Evolutionary conservation across 2,329 filamentous ascomycete species (phyloP).

Genomic region (Myriosclerotinia scirpicola): DNA sequence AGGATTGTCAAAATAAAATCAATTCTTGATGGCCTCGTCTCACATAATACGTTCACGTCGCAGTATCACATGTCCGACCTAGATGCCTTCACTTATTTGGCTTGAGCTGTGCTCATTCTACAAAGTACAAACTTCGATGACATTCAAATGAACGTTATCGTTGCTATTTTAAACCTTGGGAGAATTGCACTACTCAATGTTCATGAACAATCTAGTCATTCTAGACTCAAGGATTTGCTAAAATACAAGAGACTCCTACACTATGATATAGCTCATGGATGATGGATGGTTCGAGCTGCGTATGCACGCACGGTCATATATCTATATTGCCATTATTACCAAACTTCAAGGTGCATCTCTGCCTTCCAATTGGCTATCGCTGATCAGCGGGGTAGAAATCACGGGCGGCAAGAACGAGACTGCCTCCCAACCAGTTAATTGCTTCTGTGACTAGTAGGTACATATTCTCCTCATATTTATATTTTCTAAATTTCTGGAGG

Average conservation of each 20-base stretch:
- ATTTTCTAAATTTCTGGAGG: background rate
- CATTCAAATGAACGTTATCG: no score
- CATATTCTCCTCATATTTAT: background rate
- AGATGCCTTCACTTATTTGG: background rate
- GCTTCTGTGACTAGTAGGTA: background rate
- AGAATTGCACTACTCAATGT: background rate
- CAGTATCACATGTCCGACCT: background rate
- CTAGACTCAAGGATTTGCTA: background rate
- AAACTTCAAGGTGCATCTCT: background rate
- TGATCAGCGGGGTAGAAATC: constrained; percentile 7
- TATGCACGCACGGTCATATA: background rate
- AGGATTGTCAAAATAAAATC: background rate
- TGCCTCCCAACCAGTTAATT: constrained; percentile 1
- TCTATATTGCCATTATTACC: constrained; percentile 12
- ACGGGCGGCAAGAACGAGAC: constrained; percentile 13
- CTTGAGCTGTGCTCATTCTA: background rate
- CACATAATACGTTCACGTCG: background rate
- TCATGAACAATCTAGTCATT: background rate
- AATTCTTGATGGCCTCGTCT: no score
- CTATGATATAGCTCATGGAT: background rate
- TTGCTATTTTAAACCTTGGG: background rate
- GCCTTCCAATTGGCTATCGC: constrained; percentile 6
- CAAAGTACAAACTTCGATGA: background rate
- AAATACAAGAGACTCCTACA: background rate
- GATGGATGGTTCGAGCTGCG: background rate